These are phyloP conservation scores for Didymella arachidicola DNA, from an alignment of 2,329 filamentous ascomycete species.

Conservation along the genomic window DNA sequence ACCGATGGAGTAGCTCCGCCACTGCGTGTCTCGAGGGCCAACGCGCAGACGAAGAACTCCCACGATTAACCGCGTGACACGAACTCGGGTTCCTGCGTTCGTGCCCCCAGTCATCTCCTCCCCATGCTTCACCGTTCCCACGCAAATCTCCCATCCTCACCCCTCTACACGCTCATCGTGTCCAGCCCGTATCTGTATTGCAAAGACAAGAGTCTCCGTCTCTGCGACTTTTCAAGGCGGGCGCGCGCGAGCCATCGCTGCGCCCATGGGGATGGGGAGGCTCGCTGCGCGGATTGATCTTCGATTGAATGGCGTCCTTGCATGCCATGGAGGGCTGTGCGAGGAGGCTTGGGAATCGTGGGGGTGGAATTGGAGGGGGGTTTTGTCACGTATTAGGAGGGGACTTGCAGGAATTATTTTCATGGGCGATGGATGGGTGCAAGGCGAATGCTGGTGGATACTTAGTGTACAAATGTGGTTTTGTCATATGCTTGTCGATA, in stretches of 20 bases:
- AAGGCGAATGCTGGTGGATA: not conserved
- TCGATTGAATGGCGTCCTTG: not conserved
- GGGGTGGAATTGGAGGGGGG: not conserved
- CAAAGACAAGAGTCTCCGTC: slow-evolving; percentile 46
- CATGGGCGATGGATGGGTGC: no score
- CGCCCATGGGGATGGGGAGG: not conserved
- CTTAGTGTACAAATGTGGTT: not conserved
- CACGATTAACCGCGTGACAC: no score
- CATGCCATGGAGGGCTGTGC: not conserved
- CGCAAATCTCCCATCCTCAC: no score
- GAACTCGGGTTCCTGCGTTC: no score
- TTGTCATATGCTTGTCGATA: no score
- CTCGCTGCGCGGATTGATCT: not conserved
- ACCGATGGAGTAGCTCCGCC: no score
- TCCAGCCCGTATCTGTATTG: slow-evolving; percentile 50
- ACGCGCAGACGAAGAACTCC: no score
- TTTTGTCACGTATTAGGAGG: no score
- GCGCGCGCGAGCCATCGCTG: slow-evolving; percentile 27
- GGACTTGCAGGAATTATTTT: no score
- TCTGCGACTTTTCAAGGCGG: slow-evolving; percentile 45
- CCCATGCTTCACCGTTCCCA: no score
- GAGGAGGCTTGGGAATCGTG: not conserved
- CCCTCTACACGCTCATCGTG: slow-evolving; percentile 15
- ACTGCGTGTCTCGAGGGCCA: no score
- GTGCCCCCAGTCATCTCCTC: no score